A percentile compares a stretch with the other conserved stretches of the same genome.
These are phyloP conservation scores for Suillus subalutaceus DNA, from an alignment of 768 basidiomycete species.

Conservation along the genomic window DNA sequence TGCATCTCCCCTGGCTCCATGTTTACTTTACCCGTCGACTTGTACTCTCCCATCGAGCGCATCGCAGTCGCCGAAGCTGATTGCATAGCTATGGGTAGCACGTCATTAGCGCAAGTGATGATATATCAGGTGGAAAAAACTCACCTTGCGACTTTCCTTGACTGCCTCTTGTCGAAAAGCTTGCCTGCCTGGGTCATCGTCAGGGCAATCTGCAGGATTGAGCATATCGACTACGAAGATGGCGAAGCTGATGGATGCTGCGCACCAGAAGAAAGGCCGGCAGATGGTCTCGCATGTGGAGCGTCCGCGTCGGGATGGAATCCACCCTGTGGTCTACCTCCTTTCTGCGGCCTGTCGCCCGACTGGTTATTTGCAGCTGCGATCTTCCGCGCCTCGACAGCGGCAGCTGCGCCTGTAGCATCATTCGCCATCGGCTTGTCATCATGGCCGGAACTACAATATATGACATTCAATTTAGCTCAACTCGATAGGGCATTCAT, in stretches of 20 bases:
- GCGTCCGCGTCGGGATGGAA: no score
- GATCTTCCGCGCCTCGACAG: no score
- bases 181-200: no score
- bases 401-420: slow-evolving; percentile 32
- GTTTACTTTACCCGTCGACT: slow-evolving; percentile 24
- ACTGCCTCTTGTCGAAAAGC: no score
- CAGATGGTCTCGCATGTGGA: slow-evolving; percentile 7
- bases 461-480: background rate
- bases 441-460: background rate
- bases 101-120: background rate
- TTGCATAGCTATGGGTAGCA: slow-evolving; percentile 29
- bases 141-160: no score
- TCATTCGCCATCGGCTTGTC: slow-evolving; percentile 31
- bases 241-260: background rate
- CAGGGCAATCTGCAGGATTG: no score
- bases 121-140: no score
- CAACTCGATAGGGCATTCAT: background rate
- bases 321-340: no score
- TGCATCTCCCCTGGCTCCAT: slow-evolving; percentile 35
- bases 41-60: slow-evolving; percentile 28
- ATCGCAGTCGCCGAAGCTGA: slow-evolving; percentile 34
- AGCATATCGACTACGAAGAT: no score
- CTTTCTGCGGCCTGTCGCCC: no score
- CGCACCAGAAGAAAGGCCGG: slow-evolving; percentile 21
- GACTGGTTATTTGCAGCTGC: no score